A percentile compares a stretch with the other conserved stretches of the same genome.
Conservation (phyloP, 257 asterid genomes). For the Penstemon barbatus region DNA sequence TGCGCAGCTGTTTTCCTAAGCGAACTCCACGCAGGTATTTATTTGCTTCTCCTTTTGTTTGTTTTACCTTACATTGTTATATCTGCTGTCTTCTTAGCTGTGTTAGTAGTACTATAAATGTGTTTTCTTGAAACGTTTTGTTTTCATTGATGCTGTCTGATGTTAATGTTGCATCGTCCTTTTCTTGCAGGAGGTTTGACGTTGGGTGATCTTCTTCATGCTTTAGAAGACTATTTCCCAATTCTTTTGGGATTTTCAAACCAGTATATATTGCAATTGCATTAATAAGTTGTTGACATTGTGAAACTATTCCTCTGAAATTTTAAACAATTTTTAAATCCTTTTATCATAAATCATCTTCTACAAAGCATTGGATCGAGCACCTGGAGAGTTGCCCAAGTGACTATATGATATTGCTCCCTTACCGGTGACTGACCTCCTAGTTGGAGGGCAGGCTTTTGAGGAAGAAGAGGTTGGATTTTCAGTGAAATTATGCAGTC, state of each 20-base stretch:
- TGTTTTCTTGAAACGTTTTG: too few species aligned
- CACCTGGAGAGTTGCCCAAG: not conserved
- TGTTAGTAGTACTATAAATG: too few species aligned
- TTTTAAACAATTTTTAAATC: not conserved
- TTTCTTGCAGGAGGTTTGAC: too few species aligned
- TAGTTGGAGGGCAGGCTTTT: not conserved
- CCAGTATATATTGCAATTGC: slow-evolving; percentile 2
- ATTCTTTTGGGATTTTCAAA: too few species aligned
- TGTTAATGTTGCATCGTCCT: too few species aligned
- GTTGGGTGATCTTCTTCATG: too few species aligned
- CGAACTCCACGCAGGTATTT: not conserved
- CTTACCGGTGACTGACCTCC: not conserved
- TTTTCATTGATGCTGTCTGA: too few species aligned
- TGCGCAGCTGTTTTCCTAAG: not conserved
- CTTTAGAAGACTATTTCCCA: too few species aligned
- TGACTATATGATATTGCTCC: too few species aligned
- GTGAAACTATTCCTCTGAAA: slow-evolving; percentile 7
- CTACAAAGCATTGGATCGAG: not conserved
- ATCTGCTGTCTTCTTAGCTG: too few species aligned
- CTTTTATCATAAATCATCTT: not conserved
- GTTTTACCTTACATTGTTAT: too few species aligned
- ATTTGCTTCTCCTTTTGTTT: too few species aligned
- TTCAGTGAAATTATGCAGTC: not conserved
- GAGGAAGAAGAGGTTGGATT: not conserved
- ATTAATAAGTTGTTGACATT: slow-evolving; percentile 3